A percentile compares a stretch with the other conserved stretches of the same genome.
Evolutionary conservation across 176 grass and related monocot genomes (phyloP).

Genomic region (Triticum dicoccoides): DNA sequence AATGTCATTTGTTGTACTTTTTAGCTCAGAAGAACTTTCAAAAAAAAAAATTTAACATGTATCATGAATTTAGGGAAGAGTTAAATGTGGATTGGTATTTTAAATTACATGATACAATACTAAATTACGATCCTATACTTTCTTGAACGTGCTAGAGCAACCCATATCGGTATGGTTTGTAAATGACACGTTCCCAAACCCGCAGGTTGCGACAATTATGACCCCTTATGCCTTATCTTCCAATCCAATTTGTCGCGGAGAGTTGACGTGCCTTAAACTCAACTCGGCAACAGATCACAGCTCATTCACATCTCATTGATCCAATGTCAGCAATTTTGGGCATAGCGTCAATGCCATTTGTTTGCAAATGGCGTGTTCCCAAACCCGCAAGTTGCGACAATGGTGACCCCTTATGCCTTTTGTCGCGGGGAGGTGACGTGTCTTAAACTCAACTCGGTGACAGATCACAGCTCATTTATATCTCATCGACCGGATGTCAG

Average conservation of each 20-base stretch:
- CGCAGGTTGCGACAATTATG: background rate
- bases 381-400: background rate
- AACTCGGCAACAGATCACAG: background rate
- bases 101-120: no score
- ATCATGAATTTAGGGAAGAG: no score
- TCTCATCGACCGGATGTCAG: background rate
- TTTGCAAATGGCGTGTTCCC: background rate
- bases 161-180: no score
- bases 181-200: background rate
- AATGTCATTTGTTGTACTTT: background rate
- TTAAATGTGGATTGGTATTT: no score
- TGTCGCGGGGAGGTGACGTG: rapidly evolving
- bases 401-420: background rate
- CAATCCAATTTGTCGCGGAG: background rate
- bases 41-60: no score
- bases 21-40: no score
- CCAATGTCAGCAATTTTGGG: background rate
- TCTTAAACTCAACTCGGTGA: no score
- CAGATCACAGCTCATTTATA: background rate
- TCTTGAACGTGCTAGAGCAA: no score
- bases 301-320: background rate
- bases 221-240: background rate
- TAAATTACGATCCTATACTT: no score
- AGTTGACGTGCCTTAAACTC: background rate
- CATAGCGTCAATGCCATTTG: background rate